phyloP scores from a whole-genome alignment of 176 grass and related monocot species.

The Cenchrus americanus region DNA sequence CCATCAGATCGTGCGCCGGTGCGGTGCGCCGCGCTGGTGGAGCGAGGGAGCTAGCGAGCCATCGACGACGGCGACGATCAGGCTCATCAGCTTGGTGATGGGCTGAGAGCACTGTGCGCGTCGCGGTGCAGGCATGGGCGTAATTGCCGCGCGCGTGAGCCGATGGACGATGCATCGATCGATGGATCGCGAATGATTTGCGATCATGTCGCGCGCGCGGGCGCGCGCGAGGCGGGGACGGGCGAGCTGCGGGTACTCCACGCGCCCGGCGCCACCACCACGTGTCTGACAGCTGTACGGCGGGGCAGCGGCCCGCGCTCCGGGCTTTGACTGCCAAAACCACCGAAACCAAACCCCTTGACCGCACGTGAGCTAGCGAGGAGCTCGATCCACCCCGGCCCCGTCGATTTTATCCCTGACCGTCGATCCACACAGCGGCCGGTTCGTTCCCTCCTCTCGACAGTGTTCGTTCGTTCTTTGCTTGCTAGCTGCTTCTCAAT shows the following conservation, averaged over 20 bases:
- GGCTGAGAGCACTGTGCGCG: background rate
- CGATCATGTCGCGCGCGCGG: background rate
- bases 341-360: background rate
- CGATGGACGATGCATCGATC: background rate
- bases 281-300: slow-evolving; percentile 75
- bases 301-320: slow-evolving; percentile 2
- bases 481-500: too few relatives aligned
- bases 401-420: too few relatives aligned
- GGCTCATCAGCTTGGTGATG: too few relatives aligned
- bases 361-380: slow-evolving; percentile 22
- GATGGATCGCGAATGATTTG: background rate
- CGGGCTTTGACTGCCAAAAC: background rate
- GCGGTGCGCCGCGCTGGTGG: background rate
- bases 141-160: slow-evolving; percentile 25
- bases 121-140: slow-evolving; percentile 29
- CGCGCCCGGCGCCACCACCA: slow-evolving; percentile 44
- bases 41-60: background rate
- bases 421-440: background rate
- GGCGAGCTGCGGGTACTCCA: background rate
- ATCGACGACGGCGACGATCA: background rate
- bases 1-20: slow-evolving; percentile 8
- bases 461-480: too few relatives aligned
- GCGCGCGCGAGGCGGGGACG: too few relatives aligned
- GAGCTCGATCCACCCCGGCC: background rate
- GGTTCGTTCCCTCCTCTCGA: too few relatives aligned